Evolutionary conservation across 73 alveolate genomes (phyloP), one percentile per base, ranked within the genome.

Genomic region (Paramecium sexaurelia): DNA sequence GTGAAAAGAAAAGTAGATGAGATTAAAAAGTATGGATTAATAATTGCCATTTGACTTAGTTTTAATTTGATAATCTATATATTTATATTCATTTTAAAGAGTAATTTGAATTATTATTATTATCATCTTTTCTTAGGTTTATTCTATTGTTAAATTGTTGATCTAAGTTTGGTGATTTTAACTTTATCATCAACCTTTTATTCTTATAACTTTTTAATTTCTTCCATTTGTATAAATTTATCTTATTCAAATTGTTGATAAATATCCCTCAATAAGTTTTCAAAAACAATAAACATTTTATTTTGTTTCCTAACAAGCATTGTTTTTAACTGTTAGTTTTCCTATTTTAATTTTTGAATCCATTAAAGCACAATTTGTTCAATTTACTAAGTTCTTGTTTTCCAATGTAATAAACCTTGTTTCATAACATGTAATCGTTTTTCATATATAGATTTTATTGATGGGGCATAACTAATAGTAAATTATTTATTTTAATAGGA

Each of bases 1-100:
- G 87, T 73, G 20, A 73, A 73, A n/a, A 73, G 57, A 37, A 73
- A 73, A 41, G 87, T 73, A 15, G 87, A 73, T 32, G 87, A 73
- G 8, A 32, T 73, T 8, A 73, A 73, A 33, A 73, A 73, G 27
- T 20, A 29, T 7, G 56, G 61, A 35, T 73, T 73, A n/a, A 73
- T 66, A 7, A 66, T 51, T 15, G 67, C 67, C 67, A 51, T 51
- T 4, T 51, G 67, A 51, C 67, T 51, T 51, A 51, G 67, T 51
- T 51, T 51, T 51, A 51, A 51, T 51, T 51, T 51, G 67, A 51
- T 51, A 51, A 51, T 51, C 27, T 51, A 51, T 51, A 51, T 51
- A 51, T 51, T 51, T 51, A 51, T 51, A 51, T 51, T 51, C 19
- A 15, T 51, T 51, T 51, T 51, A 17, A 51, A 51, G 67, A 51